Conservation (phyloP, 78 protist genomes). For the Dictyostelium firmibasis region DNA sequence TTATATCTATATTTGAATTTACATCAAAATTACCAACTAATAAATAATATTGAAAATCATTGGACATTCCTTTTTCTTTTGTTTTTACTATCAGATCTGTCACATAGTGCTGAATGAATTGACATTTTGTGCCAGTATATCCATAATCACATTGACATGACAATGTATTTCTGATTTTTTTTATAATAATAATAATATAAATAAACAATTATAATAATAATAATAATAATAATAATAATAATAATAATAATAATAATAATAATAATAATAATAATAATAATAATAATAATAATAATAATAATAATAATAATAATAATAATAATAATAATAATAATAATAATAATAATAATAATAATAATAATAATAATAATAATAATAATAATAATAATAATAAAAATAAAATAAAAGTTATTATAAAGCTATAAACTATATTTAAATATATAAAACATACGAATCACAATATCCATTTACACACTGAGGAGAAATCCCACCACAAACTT, state of each 20-base stretch:
- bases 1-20: background rate
- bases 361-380: too few relatives aligned
- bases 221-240: too few relatives aligned
- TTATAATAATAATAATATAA: too few relatives aligned
- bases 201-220: too few relatives aligned
- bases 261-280: too few relatives aligned
- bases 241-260: too few relatives aligned
- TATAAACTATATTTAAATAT: background rate
- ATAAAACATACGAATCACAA: background rate
- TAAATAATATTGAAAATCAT: background rate
- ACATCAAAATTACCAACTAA: background rate
- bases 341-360: too few relatives aligned
- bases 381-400: too few relatives aligned
- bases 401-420: too few relatives aligned
- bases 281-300: too few relatives aligned
- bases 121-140: background rate
- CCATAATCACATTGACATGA: background rate
- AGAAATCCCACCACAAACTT: background rate
- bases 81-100: background rate
- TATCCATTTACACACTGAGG: background rate
- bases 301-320: too few relatives aligned
- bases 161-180: background rate
- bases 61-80: background rate
- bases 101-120: background rate
- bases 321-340: too few relatives aligned